Base-by-base conservation (phyloP, 768 basidiomycete genomes). In the Trametes elegans region DNA sequence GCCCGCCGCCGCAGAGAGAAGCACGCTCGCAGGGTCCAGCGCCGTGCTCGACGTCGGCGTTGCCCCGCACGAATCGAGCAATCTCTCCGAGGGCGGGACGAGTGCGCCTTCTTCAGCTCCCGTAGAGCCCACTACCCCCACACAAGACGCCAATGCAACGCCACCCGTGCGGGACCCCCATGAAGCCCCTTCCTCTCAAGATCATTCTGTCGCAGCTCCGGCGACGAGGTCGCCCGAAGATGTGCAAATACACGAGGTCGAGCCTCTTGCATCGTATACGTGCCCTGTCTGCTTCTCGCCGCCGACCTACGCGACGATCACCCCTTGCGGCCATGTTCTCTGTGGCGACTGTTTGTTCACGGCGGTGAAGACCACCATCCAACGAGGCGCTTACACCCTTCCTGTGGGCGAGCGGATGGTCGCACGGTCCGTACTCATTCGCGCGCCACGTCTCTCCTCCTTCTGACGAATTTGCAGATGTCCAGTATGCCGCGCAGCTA, bases 261-360 rank as follows among this genome's bases (percentile, higher is more conserved):
- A 68, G 38, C 73, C 71, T 0, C 75, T 88, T 14, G 77, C 84
- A 0, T 70, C 76, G n/a, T 90, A 89, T 66, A 81, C 79, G 0
- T 90, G 90, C 64, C 90, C 90, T 9, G 86, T 91, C 57, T 91
- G 90, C 65, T 89, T 90, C 74, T 83, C 76, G 35, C 79, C 86
- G 0, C 88, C 88, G 0, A 81, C 81, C 0, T 83, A 88, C 56
- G 86, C 90, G 5, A 87, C 88, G 1, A 66, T 92, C 41, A 90
- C 88, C 0, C 87, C 87, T 0, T 92, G 90, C 60, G 90, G 90
- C 0, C 90, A 92, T 60, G 76, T 92, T 34, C 83, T 84, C 57
- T 91, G 90, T 60, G 89, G 88, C 1, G 71, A 78, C 5, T 92
- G 90, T 68, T 77, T 91, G 5, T 90, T 89, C 57, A 81, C 79